phyloP scores from a whole-genome alignment of 2,329 filamentous ascomycete species.

The Fusarium aywerte region DNA sequence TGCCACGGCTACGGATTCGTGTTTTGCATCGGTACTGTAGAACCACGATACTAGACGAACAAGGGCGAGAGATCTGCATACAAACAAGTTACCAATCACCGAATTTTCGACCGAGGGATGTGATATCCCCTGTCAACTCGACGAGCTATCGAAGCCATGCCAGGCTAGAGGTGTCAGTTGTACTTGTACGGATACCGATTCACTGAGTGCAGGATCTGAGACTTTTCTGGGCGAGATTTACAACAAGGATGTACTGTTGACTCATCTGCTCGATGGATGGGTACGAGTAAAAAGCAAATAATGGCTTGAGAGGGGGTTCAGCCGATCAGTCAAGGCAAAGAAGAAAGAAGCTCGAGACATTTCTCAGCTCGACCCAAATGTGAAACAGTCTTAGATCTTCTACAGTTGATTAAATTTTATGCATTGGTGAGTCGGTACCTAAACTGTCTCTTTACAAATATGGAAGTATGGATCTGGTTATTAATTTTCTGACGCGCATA shows the following conservation, averaged over 20 bases:
- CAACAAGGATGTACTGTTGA: constrained; percentile 20
- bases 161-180: constrained; percentile 20
- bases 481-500: not conserved
- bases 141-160: constrained; percentile 3
- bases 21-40: not conserved
- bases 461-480: constrained; percentile 1
- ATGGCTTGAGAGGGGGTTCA: constrained; percentile 1
- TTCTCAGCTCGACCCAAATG: constrained; percentile 18
- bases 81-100: constrained; percentile 11
- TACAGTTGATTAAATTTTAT: constrained; percentile 6
- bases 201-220: constrained; percentile 42
- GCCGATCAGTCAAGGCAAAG: constrained; percentile 15
- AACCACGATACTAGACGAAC: constrained; percentile 7
- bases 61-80: constrained; percentile 32
- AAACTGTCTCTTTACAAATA: constrained; percentile 11
- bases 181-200: constrained; percentile 23
- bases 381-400: constrained; percentile 13
- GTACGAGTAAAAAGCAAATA: constrained; percentile 21
- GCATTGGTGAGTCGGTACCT: constrained; percentile 1
- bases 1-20: constrained; percentile 33
- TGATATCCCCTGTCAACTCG: constrained; percentile 11
- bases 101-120: constrained; percentile 17
- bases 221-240: constrained; percentile 27
- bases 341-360: constrained; percentile 23
- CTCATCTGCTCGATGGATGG: not conserved